Percentiles rank a stretch among this genome's conserved stretches.
These are phyloP conservation scores for Quercus lobata DNA, from an alignment of 331 rosid genomes.

Conservation along the genomic window DNA sequence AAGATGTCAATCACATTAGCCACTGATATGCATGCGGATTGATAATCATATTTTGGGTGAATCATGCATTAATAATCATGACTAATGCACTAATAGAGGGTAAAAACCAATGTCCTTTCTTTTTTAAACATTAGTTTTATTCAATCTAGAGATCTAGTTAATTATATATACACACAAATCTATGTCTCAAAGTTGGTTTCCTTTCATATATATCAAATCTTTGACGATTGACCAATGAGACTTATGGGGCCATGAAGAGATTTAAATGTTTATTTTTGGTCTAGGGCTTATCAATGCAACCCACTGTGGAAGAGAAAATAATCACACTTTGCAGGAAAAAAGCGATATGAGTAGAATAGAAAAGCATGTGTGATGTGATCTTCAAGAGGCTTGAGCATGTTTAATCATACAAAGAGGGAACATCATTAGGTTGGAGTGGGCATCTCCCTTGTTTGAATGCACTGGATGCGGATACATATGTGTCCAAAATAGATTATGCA, in stretches of 20 bases:
- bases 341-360: not conserved
- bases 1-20: too few relatives aligned
- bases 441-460: too few relatives aligned
- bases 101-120: too few relatives aligned
- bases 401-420: not conserved
- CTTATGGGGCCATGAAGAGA: not conserved
- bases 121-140: not conserved
- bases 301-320: not conserved
- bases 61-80: too few relatives aligned
- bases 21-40: too few relatives aligned
- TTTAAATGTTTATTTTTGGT: not conserved
- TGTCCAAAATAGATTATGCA: too few relatives aligned
- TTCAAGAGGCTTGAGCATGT: not conserved
- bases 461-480: too few relatives aligned
- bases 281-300: not conserved
- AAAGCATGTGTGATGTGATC: not conserved
- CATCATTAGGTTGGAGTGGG: not conserved
- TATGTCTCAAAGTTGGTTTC: not conserved
- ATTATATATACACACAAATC: not conserved
- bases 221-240: slow-evolving; percentile 15
- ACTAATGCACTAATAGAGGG: too few relatives aligned
- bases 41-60: too few relatives aligned
- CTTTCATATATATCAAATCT: not conserved
- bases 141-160: not conserved
- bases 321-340: not conserved